Evolutionary conservation across 2,329 filamentous ascomycete genomes (phyloP), one percentile per base, ranked within the genome.

Genomic region (Aureobasidium sp.): DNA sequence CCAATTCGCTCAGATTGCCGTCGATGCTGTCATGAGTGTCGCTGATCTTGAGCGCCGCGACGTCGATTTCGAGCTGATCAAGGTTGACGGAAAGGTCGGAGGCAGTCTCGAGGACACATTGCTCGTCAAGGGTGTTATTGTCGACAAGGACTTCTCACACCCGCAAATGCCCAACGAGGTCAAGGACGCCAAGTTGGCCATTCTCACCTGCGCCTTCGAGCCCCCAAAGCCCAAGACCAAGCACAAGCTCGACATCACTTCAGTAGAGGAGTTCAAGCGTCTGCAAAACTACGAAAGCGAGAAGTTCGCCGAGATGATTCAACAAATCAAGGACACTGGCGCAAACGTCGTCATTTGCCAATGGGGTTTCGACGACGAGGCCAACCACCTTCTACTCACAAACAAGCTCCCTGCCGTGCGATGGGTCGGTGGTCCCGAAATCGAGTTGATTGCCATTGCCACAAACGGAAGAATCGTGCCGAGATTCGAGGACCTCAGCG

Each of bases 101-200:
- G 94, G 95, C 63, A 79, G 93, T 32, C 83, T 99, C 21, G 93
- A 97, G 76, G 94, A 99, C 76, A 90, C 92, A 6, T 79, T 97
- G 34, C 86, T 99, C 47, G 93, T 99, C 69, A 95, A 97, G 79
- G 94, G 94, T 74, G 94, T 99, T 67, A 96, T 99, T 74, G 85
- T 99, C 75, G 94, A 99, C 84, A 99, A 99, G 81, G 95, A 99
- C 79, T 99, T 99, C 77, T 97, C 94, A 39, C 94, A 99, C 76
- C 94, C 94, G 13, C 94, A 99, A 79, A 99, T 99, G 94, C 94
- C 94, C 11, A 90, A 89, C 55, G 91, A 97, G 77, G 93, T 99
- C 66, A 84, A 82, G 69, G 91, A 99, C 77, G 95, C 94, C 72
- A 97, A 97, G 81, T 86, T 99, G 72, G 94, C 94, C 68, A 99